A percentile compares a stretch with the other conserved stretches of the same genome.
These are phyloP conservation scores for Scleroderma citrinum DNA, from an alignment of 768 basidiomycete genomes.

Conservation along the genomic window DNA sequence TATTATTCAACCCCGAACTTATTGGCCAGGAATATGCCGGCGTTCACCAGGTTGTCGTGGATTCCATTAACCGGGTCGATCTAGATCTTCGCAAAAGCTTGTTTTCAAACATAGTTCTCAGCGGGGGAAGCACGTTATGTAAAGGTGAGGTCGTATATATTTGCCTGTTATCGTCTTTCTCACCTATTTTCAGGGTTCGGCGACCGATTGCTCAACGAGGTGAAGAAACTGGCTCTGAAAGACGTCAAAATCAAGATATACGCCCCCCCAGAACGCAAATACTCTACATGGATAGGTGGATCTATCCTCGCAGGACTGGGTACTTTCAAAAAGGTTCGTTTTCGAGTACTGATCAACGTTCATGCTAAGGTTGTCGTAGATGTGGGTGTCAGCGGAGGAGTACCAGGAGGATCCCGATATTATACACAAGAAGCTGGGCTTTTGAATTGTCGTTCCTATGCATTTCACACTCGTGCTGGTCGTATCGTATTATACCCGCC, in stretches of 20 bases:
- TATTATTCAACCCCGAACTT: conserved; percentile 94
- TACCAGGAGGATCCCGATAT: conserved; percentile 99
- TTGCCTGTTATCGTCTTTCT: conserved; percentile 15
- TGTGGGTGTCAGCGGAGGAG: conserved; percentile 99
- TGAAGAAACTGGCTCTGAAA: conserved; percentile 91
- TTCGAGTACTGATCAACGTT: background rate
- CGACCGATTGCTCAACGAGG: conserved; percentile 92
- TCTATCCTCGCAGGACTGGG: conserved; percentile 93
- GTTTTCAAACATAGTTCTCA: conserved; percentile 94
- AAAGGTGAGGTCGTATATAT: conserved; percentile 51
- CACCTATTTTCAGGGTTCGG: conserved; percentile 67
- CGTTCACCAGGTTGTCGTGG: conserved; percentile 97
- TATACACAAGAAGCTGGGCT: conserved; percentile 92
- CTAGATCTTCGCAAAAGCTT: conserved; percentile 92
- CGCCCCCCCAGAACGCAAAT: conserved; percentile 98
- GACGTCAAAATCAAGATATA: conserved; percentile 99
- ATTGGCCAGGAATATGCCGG: conserved; percentile 96
- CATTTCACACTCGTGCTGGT: conserved; percentile 6
- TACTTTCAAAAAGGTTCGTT: conserved; percentile 90
- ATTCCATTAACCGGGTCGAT: conserved; percentile 95
- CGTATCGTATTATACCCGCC: conserved; percentile 24
- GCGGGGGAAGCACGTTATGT: conserved; percentile 94
- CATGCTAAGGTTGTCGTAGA: conserved; percentile 41
- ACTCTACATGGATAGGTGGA: conserved; percentile 96
- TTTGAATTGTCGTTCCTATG: conserved; percentile 34